These are phyloP conservation scores for Cystobasidium tubakii DNA, from an alignment of 768 basidiomycete species.

Conservation along the genomic window DNA sequence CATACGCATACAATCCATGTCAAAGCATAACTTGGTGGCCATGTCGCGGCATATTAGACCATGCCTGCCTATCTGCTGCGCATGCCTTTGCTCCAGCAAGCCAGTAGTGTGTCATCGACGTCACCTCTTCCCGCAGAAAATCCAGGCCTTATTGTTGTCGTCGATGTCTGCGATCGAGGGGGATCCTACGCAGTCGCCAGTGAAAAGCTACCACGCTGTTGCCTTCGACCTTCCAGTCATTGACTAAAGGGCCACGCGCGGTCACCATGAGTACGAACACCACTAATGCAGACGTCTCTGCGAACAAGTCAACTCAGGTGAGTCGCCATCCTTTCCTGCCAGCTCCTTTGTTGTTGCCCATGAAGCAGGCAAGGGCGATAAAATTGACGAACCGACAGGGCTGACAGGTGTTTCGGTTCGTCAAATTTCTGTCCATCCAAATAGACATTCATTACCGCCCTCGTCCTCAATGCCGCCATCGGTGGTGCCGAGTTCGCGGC, in stretches of 20 bases:
- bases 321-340: neutral
- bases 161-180: no score
- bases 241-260: neutral
- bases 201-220: neutral
- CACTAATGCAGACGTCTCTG: neutral
- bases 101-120: neutral
- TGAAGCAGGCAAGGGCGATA: neutral
- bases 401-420: slow-evolving; percentile 6
- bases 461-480: slow-evolving; percentile 69
- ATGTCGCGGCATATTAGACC: no score
- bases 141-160: no score
- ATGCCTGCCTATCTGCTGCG: no score
- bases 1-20: no score
- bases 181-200: no score
- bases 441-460: slow-evolving; percentile 70
- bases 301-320: slow-evolving; percentile 1
- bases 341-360: neutral
- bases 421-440: neutral
- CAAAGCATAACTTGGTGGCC: no score
- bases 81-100: neutral
- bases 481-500: slow-evolving; percentile 53
- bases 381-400: neutral
- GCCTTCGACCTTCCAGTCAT: neutral
- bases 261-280: slow-evolving; percentile 2
- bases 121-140: neutral